These are phyloP conservation scores for Umbilicus rupestris DNA, from an alignment of 164 flowering plant genomes.

Conservation along the genomic window DNA sequence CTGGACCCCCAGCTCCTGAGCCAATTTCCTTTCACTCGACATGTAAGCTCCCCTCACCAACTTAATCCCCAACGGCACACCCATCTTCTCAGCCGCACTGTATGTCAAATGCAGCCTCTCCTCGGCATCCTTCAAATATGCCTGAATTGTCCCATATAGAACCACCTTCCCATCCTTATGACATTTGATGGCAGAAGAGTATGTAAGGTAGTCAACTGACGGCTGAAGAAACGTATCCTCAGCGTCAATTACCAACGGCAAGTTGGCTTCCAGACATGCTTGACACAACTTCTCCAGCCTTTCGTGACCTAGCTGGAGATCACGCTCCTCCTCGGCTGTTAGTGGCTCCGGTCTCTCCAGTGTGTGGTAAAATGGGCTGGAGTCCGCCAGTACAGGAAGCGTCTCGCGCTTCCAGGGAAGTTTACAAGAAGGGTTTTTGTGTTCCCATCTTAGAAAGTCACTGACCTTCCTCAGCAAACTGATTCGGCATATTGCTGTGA, in stretches of 20 bases:
- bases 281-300: conserved; percentile 40
- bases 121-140: conserved; percentile 72
- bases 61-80: conserved; percentile 62
- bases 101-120: conserved; percentile 41
- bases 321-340: conserved; percentile 52
- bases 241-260: conserved; percentile 66
- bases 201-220: conserved; percentile 72
- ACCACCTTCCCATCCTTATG: conserved; percentile 33
- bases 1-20: conserved; percentile 44
- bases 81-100: conserved; percentile 54
- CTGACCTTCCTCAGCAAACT: conserved; percentile 49
- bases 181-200: conserved; percentile 40
- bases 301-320: conserved; percentile 40
- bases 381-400: conserved; percentile 44
- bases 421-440: conserved; percentile 40
- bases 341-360: conserved; percentile 41
- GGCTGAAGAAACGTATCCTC: conserved; percentile 79
- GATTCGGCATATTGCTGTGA: conserved; percentile 76
- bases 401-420: conserved; percentile 77
- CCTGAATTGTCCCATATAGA: conserved; percentile 66
- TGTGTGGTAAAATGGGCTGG: conserved; percentile 80
- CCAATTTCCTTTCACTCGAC: conserved; percentile 50
- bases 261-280: conserved; percentile 30
- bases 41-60: conserved; percentile 90
- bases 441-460: conserved; percentile 75